Percentiles rank a stretch among this genome's conserved stretches.
These are phyloP conservation scores for Dorcoceras hygrometricum DNA, from an alignment of 257 asterid species.

Conservation along the genomic window DNA sequence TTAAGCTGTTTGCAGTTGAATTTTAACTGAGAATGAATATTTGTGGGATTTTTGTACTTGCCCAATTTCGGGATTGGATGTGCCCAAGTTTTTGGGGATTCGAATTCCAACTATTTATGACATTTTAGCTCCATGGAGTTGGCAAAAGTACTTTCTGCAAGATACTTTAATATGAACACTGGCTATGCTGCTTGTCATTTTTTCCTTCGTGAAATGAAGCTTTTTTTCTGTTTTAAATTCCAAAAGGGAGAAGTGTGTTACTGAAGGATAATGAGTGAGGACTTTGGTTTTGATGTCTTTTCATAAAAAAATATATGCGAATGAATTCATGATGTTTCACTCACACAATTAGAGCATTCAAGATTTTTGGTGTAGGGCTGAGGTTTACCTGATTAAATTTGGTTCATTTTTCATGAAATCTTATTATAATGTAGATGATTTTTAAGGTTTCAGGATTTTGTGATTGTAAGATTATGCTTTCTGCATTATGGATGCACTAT, in stretches of 20 bases:
- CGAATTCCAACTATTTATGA: background rate
- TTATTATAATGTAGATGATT: background rate
- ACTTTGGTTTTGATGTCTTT: no score
- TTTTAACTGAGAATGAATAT: background rate
- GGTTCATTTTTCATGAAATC: background rate
- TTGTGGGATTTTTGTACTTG: background rate
- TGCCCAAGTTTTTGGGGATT: background rate
- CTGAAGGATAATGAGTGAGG: background rate
- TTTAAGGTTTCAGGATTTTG: background rate
- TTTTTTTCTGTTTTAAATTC: background rate
- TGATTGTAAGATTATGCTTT: no score
- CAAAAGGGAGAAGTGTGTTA: background rate
- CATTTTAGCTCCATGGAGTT: background rate
- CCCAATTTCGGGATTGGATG: conserved; percentile 1
- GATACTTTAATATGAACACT: background rate
- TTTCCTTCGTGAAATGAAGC: background rate
- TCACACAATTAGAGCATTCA: conserved; percentile 4
- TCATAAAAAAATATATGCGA: background rate
- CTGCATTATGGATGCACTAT: background rate
- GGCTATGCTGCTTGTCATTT: background rate
- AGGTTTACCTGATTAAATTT: background rate
- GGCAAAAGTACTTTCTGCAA: conserved; percentile 9
- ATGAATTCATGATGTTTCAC: background rate
- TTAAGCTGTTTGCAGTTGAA: no score
- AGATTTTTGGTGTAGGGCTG: background rate